Base-by-base conservation (phyloP, 2,329 filamentous ascomycete species). In the Calonectria hongkongensis region DNA sequence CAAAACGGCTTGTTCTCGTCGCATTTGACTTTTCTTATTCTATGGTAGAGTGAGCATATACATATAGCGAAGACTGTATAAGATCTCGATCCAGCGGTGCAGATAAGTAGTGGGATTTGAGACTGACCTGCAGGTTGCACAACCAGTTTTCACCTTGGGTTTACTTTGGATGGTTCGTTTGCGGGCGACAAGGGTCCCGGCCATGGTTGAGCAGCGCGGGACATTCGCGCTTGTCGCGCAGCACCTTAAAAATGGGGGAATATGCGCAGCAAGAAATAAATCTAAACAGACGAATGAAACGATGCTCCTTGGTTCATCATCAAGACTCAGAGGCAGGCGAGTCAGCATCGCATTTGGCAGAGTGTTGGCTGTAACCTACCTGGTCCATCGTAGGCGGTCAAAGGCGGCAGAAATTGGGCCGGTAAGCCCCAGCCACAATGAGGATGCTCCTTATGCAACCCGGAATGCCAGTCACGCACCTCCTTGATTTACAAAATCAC, bases 101-200 rank as follows among this genome's bases (percentile, higher is more conserved):
- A 73, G 63, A 76, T 45, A 54, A 43, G 58, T 33, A 66, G 75
- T 63, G 68, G 51, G 58, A 76, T 58, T 39, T 70, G 62, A 27
- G 67, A 82, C 83, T 81, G 25, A 86, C 85, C 84, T 84, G 83
- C 85, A 87, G 65, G 85, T 86, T 76, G 73, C 76, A 77, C 85
- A 86, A 60, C 85, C 85, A 16, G 84, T 86, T 72, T 86, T 86
- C 18, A 85, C 84, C 67, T 86, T 86, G 21, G 79, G 65, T 18
- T 63, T 74, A 18, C 67, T 39, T 50, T 69, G 15, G 50, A 64
- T 78, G 54, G 73, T 82, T 73, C 79, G 78, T 78, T 81, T 82
- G 60, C 75, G 74, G 66, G 74, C 58, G 47, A 75, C 74, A 70
- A 60, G 21, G 36, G 5, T 77, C 71, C 73, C 68, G 50, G 74